A percentile compares a stretch with the other conserved stretches of the same genome.
Conservation (phyloP, 1,139 yeast species). For the Yamadazyma buinensis region DNA sequence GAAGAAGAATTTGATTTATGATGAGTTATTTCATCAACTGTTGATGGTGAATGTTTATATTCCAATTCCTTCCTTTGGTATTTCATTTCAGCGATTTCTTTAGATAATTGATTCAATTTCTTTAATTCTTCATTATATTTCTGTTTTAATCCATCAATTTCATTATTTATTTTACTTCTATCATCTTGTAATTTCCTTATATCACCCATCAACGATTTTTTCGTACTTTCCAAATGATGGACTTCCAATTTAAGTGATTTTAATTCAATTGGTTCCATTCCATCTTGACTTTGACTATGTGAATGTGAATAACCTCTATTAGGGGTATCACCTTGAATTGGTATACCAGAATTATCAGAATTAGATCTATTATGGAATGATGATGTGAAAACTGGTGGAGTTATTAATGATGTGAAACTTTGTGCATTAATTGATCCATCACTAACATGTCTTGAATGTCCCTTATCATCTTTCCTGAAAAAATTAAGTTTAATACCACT, state of each 20-base stretch:
- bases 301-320: background rate
- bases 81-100: slow-evolving; percentile 29
- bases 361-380: slow-evolving; percentile 39
- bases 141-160: slow-evolving; percentile 22
- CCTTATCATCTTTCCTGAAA: slow-evolving; percentile 26
- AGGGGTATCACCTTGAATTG: background rate
- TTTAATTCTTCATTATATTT: slow-evolving; percentile 21
- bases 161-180: slow-evolving; percentile 23
- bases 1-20: slow-evolving; percentile 13
- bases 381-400: slow-evolving; percentile 42
- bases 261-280: slow-evolving; percentile 23
- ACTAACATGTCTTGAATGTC: slow-evolving; percentile 39
- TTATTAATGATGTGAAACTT: slow-evolving; percentile 16
- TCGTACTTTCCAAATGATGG: slow-evolving; percentile 31
- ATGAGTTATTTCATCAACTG: slow-evolving; percentile 5
- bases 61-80: slow-evolving; percentile 16
- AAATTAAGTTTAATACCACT: slow-evolving; percentile 29
- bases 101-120: slow-evolving; percentile 23
- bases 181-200: slow-evolving; percentile 28
- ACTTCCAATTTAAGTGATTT: slow-evolving; percentile 40
- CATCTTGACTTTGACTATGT: background rate
- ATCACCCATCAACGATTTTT: slow-evolving; percentile 24
- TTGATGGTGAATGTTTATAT: slow-evolving; percentile 3
- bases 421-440: slow-evolving; percentile 30
- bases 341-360: slow-evolving; percentile 23